phyloP scores from a whole-genome alignment of 2,329 filamentous ascomycete species.

The Monosporascus sp. region DNA sequence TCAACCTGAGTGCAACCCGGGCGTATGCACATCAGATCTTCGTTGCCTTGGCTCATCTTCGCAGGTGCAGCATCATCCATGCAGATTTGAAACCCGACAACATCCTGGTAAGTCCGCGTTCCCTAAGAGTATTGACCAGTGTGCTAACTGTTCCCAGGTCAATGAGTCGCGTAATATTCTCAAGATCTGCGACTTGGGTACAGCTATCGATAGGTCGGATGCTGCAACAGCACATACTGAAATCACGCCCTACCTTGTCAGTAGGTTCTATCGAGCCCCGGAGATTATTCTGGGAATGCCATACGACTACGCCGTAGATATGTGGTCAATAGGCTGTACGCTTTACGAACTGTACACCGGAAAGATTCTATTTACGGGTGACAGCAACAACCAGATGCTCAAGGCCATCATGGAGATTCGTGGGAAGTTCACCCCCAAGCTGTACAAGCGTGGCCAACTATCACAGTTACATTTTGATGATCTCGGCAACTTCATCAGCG shows the following conservation, averaged over 20 bases:
- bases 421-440: slow-evolving; percentile 83
- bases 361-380: slow-evolving; percentile 91
- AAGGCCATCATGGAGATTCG: slow-evolving; percentile 93
- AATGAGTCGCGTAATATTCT: slow-evolving; percentile 78
- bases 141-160: slow-evolving; percentile 42
- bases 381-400: slow-evolving; percentile 98
- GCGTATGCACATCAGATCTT: slow-evolving; percentile 95
- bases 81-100: slow-evolving; percentile 98
- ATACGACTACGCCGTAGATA: slow-evolving; percentile 90
- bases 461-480: slow-evolving; percentile 79
- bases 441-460: slow-evolving; percentile 77
- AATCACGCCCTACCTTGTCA: slow-evolving; percentile 91
- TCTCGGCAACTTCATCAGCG: slow-evolving; percentile 73
- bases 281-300: slow-evolving; percentile 97
- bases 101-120: slow-evolving; percentile 61
- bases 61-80: slow-evolving; percentile 89
- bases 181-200: slow-evolving; percentile 95
- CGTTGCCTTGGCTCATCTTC: slow-evolving; percentile 77
- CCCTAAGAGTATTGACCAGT: slow-evolving; percentile 1
- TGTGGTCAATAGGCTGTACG: slow-evolving; percentile 97
- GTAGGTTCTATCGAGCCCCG: slow-evolving; percentile 93
- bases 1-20: slow-evolving; percentile 82
- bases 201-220: slow-evolving; percentile 87
- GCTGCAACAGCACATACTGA: slow-evolving; percentile 67
- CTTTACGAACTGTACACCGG: slow-evolving; percentile 96